These are phyloP conservation scores for Neurospora sp. DNA, from an alignment of 495 filamentous ascomycete genomes.

Conservation along the genomic window DNA sequence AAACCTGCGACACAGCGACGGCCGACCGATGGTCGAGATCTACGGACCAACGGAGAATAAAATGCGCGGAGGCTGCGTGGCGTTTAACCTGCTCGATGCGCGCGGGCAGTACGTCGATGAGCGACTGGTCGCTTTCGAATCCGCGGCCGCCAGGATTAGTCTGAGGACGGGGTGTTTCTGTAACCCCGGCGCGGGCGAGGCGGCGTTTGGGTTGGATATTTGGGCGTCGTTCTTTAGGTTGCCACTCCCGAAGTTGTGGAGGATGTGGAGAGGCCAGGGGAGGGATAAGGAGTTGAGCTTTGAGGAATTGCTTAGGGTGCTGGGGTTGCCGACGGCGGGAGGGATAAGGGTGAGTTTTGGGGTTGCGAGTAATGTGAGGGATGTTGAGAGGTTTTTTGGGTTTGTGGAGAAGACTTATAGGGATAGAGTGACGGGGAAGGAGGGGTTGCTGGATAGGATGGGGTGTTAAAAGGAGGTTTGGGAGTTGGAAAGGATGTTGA, in stretches of 20 bases:
- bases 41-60: conserved; percentile 40
- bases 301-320: background rate
- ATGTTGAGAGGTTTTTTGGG: conserved; percentile 22
- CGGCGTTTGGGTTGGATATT: conserved; percentile 11
- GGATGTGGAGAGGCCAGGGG: background rate
- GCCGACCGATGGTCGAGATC: conserved; percentile 34
- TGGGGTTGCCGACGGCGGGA: conserved; percentile 6
- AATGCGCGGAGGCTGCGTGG: conserved; percentile 47
- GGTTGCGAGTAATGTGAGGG: conserved; percentile 15
- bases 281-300: background rate
- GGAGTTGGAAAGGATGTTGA: background rate
- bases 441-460: background rate
- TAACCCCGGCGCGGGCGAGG: conserved; percentile 45
- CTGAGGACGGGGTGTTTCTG: no score
- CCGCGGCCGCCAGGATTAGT: conserved; percentile 10
- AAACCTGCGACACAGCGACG: conserved; percentile 39
- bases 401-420: conserved; percentile 23
- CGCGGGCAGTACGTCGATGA: conserved; percentile 43
- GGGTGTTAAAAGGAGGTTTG: background rate
- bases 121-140: conserved; percentile 35
- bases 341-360: conserved; percentile 26
- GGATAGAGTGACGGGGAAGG: conserved; percentile 10
- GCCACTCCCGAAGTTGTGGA: background rate
- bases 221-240: background rate
- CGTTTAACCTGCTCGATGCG: conserved; percentile 43